Base-by-base conservation (phyloP, 1,284 basidiomycete species). In the Heterobasidion irregulare region DNA sequence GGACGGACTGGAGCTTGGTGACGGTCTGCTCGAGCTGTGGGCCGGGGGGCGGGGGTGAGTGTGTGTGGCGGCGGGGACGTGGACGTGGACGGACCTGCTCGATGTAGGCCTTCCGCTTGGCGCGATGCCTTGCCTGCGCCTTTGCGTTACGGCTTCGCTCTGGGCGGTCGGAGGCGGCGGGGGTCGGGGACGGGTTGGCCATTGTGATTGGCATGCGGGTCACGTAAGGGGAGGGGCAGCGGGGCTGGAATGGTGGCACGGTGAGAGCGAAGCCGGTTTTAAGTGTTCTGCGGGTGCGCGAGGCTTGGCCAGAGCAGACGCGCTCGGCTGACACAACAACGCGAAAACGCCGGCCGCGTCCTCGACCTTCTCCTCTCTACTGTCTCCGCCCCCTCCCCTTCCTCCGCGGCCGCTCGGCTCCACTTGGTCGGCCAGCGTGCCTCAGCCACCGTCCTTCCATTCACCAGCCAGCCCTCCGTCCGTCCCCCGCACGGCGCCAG, bases 101-200 rank as follows among this genome's bases (percentile, higher is more conserved):
- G 65, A 94, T 90, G 73, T 94, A 93, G 10, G 91, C 92, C 75
- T 94, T 94, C 70, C 92, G 80, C 72, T 94, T 94, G 67, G 92
- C 92, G 56, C 92, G 83, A 75, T 94, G 92, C 64, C 92, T 77
- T 53, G 92, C 90, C 73, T 95, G 92, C 3, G 92, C 92, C 68
- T 89, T 91, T 56, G 89, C 89, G 72, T 91, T 92, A 73, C 89
- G 83, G 73, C 84, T 86, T 59, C 87, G 84, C 70, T 89, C 86
- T 72, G 86, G 86, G 44, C 72, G 71, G 65, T 77, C 75, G 55
- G 62, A 57, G n/a, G n/a, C n/a, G 36, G 53, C 52, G 41, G 46
- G 38, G 12, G 47, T 55, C 15, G 49, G 49, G 16, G 49, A 35
- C 9, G 49, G 56, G 44, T 45, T 56, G 54, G 59, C 38, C 56